phyloP scores from a whole-genome alignment of 495 filamentous ascomycete genomes.

The Daldinia vernicosa region DNA sequence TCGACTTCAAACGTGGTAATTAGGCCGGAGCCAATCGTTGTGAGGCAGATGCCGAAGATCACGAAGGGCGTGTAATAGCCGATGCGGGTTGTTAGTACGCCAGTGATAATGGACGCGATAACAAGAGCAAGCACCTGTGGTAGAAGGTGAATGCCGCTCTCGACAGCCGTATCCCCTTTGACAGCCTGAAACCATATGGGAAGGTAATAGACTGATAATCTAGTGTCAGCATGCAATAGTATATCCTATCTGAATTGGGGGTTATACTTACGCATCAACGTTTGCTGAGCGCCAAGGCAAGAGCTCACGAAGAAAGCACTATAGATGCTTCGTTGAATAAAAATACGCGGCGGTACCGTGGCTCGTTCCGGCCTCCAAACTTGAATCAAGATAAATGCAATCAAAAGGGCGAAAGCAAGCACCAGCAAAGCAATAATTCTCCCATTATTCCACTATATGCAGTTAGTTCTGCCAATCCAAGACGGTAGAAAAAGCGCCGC shows the following conservation, averaged over 20 bases:
- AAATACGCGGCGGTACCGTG: slow-evolving; percentile 73
- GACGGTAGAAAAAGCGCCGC: background rate
- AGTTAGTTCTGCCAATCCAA: background rate
- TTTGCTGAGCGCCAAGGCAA: slow-evolving; percentile 60
- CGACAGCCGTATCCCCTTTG: slow-evolving; percentile 60
- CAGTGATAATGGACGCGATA: slow-evolving; percentile 51
- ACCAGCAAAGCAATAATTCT: slow-evolving; percentile 72
- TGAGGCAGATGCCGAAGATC: slow-evolving; percentile 60
- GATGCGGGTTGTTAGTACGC: slow-evolving; percentile 61
- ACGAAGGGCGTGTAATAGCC: slow-evolving; percentile 69
- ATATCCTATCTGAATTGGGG: slow-evolving; percentile 47
- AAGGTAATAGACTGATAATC: slow-evolving; percentile 57
- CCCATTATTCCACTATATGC: slow-evolving; percentile 60
- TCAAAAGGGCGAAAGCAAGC: slow-evolving; percentile 65
- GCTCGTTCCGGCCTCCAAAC: slow-evolving; percentile 68
- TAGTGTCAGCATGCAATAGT: background rate
- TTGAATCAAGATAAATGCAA: slow-evolving; percentile 68
- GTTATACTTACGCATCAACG: slow-evolving; percentile 58
- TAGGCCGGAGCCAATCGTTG: slow-evolving; percentile 68
- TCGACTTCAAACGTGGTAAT: slow-evolving; percentile 66
- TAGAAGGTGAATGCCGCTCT: slow-evolving; percentile 61
- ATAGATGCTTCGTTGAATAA: slow-evolving; percentile 63
- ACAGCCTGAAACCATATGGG: slow-evolving; percentile 77
- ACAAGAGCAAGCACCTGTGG: slow-evolving; percentile 55
- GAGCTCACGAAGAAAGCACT: background rate